These are phyloP conservation scores for Neopestalotiopsis sp. DNA, from an alignment of 2,329 filamentous ascomycete species.

Conservation along the genomic window DNA sequence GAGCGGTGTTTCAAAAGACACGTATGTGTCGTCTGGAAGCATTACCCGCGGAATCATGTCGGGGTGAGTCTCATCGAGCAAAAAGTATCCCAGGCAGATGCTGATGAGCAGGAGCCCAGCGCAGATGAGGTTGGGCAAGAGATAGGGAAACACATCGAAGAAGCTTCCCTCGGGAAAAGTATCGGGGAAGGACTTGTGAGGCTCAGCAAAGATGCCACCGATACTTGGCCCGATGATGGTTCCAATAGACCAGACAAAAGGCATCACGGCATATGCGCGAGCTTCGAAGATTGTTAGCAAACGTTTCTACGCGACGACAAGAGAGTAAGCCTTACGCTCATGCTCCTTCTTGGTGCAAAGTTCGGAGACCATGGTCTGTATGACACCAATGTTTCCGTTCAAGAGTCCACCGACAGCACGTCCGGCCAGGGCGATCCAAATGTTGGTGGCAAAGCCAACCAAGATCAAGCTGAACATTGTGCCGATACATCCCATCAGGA, in stretches of 20 bases:
- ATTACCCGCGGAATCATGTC: conserved; percentile 68
- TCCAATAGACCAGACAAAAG: conserved; percentile 90
- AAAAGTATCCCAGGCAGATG: conserved; percentile 79
- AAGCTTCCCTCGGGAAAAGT: conserved; percentile 71
- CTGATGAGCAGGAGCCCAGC: conserved; percentile 77
- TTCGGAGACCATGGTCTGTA: conserved; percentile 93
- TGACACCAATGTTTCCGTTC: conserved; percentile 91
- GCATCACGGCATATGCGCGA: conserved; percentile 89
- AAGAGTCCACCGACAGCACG: conserved; percentile 80
- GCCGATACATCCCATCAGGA: conserved; percentile 80
- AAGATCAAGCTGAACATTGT: conserved; percentile 84
- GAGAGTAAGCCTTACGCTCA: conserved; percentile 67
- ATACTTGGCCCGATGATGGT: conserved; percentile 90
- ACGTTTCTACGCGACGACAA: background rate
- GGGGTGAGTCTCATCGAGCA: conserved; percentile 89
- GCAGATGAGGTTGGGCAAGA: conserved; percentile 89
- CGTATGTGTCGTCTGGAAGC: conserved; percentile 54
- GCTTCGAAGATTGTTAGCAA: conserved; percentile 51
- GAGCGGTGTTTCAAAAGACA: conserved; percentile 74
- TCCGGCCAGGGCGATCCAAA: conserved; percentile 82
- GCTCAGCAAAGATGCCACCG: conserved; percentile 84
- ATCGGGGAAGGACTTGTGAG: conserved; percentile 74
- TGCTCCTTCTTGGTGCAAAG: conserved; percentile 83
- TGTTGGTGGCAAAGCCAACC: conserved; percentile 82
- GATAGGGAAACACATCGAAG: conserved; percentile 82